phyloP scores from a whole-genome alignment of 202 grass and related monocot genomes.

The Panicum virgatum region DNA sequence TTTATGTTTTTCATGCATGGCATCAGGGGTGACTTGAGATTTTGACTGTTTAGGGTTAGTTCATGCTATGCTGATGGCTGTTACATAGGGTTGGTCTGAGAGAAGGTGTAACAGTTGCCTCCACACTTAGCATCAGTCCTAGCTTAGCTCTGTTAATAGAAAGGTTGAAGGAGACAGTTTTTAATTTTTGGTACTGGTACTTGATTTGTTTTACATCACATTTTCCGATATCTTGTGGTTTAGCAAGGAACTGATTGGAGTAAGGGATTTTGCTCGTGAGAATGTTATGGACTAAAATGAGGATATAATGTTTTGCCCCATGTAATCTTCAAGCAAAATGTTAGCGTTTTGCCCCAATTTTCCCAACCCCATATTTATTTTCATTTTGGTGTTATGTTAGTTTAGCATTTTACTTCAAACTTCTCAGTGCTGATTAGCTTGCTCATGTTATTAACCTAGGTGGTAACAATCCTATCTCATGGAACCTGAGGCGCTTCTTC shows the following conservation, averaged over 20 bases:
- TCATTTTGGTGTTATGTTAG: conserved; percentile 21
- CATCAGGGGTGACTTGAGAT: neutral
- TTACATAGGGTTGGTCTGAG: neutral
- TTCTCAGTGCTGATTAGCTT: conserved; percentile 20
- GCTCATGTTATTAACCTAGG: conserved; percentile 40
- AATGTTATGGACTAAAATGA: neutral
- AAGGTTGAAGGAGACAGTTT: neutral
- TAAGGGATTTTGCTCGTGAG: neutral
- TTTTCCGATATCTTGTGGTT: neutral
- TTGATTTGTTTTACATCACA: neutral
- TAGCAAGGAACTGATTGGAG: neutral
- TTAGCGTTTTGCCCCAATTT: too few species aligned
- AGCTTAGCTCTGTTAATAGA: neutral
- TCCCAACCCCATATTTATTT: neutral
- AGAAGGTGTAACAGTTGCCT: neutral
- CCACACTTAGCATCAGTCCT: neutral
- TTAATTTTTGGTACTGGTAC: neutral
- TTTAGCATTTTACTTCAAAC: conserved; percentile 1
- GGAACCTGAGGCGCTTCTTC: conserved; percentile 52
- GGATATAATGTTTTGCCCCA: neutral
- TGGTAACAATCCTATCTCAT: conserved; percentile 43
- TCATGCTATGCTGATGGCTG: neutral
- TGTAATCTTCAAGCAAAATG: neutral
- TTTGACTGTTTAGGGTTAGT: neutral
- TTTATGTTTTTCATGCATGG: neutral